Evolutionary conservation across 129 eudicot species (phyloP).

Genomic region (Kitagawia praeruptora): DNA sequence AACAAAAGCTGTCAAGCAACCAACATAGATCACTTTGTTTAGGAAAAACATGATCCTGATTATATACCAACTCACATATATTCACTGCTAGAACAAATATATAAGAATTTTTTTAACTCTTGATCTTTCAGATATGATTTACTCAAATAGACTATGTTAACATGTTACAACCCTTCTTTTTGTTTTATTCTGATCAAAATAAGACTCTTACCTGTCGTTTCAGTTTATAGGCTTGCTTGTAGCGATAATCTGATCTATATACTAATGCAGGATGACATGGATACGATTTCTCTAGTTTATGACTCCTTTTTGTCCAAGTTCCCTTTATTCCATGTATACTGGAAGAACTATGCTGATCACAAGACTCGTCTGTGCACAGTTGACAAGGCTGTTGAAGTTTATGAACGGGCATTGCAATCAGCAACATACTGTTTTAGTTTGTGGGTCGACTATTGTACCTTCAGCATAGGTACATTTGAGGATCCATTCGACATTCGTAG

Average conservation of each 20-base stretch:
- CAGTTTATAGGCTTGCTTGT: conserved; percentile 12
- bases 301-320: conserved; percentile 71
- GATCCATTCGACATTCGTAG: conserved; percentile 72
- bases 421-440: conserved; percentile 63
- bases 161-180: neutral
- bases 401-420: conserved; percentile 52
- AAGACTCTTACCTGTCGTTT: neutral
- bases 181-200: neutral
- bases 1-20: neutral
- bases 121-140: neutral
- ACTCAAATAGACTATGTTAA: neutral
- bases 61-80: neutral
- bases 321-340: conserved; percentile 71
- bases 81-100: neutral
- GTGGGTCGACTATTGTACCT: conserved; percentile 84
- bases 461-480: conserved; percentile 46
- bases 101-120: neutral
- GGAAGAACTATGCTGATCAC: conserved; percentile 78
- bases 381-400: conserved; percentile 54
- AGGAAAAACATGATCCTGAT: neutral
- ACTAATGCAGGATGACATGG: conserved; percentile 62
- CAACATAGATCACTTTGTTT: neutral
- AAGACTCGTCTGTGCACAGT: conserved; percentile 40
- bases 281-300: conserved; percentile 52
- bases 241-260: conserved; percentile 1